Percentiles rank a stretch among this genome's conserved stretches.
These are phyloP conservation scores for Glycine latifolia DNA, from an alignment of 306 rosid genomes.

Conservation along the genomic window DNA sequence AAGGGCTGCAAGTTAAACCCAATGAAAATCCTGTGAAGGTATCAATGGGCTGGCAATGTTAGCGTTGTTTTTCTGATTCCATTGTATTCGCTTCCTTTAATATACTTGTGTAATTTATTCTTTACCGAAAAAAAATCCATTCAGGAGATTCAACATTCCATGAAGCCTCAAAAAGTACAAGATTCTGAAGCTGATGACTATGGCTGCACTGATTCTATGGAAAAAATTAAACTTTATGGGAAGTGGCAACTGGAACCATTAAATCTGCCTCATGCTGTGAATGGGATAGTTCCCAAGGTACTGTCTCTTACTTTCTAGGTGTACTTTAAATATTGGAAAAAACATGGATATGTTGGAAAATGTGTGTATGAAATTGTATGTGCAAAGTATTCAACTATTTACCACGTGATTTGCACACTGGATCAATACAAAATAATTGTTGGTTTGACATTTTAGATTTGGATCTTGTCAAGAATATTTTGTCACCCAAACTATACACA, in stretches of 20 bases:
- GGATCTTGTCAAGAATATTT: constrained; percentile 27
- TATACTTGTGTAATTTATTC: constrained; percentile 21
- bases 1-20: constrained; percentile 88
- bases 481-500: not conserved
- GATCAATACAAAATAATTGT: too few species aligned
- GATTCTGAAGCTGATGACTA: constrained; percentile 66
- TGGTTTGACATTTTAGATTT: constrained; percentile 25
- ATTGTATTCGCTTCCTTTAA: constrained; percentile 14
- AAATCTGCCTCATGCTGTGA: constrained; percentile 78
- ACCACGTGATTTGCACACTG: not conserved
- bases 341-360: constrained; percentile 24
- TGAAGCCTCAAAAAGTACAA: constrained; percentile 62
- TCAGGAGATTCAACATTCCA: constrained; percentile 70
- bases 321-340: constrained; percentile 28
- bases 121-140: constrained; percentile 10
- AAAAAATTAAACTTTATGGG: constrained; percentile 74
- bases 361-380: not conserved
- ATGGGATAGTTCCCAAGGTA: constrained; percentile 94
- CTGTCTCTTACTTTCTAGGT: constrained; percentile 26
- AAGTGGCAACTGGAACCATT: constrained; percentile 92
- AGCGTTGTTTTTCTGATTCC: constrained; percentile 31
- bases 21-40: constrained; percentile 84
- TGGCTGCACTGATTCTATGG: constrained; percentile 60
- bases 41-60: constrained; percentile 43
- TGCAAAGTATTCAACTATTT: constrained; percentile 23